Base-by-base conservation (phyloP, 2,329 filamentous ascomycete genomes). In the Ophiostoma tasmaniense region DNA sequence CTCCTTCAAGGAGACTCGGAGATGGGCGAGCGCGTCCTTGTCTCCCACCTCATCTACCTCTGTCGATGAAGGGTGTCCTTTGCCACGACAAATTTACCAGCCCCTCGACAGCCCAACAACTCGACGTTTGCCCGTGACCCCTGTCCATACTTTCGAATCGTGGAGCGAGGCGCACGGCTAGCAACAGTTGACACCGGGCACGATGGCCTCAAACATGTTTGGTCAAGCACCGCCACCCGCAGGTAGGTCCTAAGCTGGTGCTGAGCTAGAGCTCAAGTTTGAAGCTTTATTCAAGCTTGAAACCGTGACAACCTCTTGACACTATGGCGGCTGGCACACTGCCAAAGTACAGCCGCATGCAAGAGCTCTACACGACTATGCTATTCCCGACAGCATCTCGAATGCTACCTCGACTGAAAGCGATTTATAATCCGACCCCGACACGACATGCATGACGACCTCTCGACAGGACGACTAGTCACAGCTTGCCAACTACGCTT, bases 131-230 rank as follows among this genome's bases (percentile, higher is more conserved):
- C 30, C 61, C 61, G 17, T 64, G 20, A 37, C 8, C n/a, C 20
- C 33, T 22, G 7, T 33, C n/a, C 14, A 10, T 33, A 20, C 20
- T 13, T 37, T 20, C 61, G 33, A 33, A 64, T 33, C 55, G 55
- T 33, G 30, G 30, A 33, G 59, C 11, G 14, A 37, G 61, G 33
- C 33, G 20, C 20, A 39, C 61, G 33, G 61, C 20, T 33, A 64
- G 61, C 10, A 35, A 13, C n/a, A 64, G 33, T 33, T 64, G 33
- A 10, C 61, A 39, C 61, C 61, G 33, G 61, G 30, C 33, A 35
- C 61, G 8, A 64, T 64, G 61, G 61, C 61, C 8, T 22, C 61
- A 37, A 64, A 64, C 64, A 66, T 65, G 64, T 65, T 65, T 65
- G 64, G 64, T 28, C 28, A 52, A 42, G 37, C 64, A 33, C 64